Evolutionary conservation across 179 eudicot species (phyloP), one percentile per base, ranked within the genome.

Genomic region (Drosera spatulata): DNA sequence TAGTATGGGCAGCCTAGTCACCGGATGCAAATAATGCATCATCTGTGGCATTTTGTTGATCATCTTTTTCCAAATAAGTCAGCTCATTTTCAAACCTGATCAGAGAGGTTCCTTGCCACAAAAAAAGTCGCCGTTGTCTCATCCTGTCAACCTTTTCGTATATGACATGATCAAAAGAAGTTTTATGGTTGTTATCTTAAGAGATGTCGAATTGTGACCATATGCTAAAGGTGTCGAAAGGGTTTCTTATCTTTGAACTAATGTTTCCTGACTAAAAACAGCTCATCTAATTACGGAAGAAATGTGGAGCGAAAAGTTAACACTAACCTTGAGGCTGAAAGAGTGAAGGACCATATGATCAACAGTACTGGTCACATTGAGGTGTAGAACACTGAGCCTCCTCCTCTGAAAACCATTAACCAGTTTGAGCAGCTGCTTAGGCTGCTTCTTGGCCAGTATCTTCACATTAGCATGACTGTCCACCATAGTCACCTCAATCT

Each of bases 401-500:
- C 71, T 75, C 45, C 68, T 64, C 63, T 81, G 83, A 60, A 81
- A 73, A 10, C 74, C 79, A 11, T 83, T 70, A 44, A 81, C 76
- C 46, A 79, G 58, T 65, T 67, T 69, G 1, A 76, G 38, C 3
- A 81, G 72, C 69, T 81, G 86, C 53, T 66, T 79, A 0, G 75
- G 67, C 55, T 62, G 64, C 39, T 67, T 73, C 58, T 69, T 76
- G 8, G 77, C 53, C 10, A 81, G 55, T 15, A 81, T 73, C 61
- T 74, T 81, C 0, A 81, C 66, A 67, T 62, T 79, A 60, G 83
- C 83, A 73, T 81, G 83, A 55, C 70, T 71, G n/a, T 81, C 86
- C n/a, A 62, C 83, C 77, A 79, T 69, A 12, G 68, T 79, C 70
- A 81, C 86, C 50, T 81, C 79, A 0, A 81, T 71, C 47, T 81